Evolutionary conservation across 768 basidiomycete genomes (phyloP).

Genomic region (Pleurotus pulmonarius): DNA sequence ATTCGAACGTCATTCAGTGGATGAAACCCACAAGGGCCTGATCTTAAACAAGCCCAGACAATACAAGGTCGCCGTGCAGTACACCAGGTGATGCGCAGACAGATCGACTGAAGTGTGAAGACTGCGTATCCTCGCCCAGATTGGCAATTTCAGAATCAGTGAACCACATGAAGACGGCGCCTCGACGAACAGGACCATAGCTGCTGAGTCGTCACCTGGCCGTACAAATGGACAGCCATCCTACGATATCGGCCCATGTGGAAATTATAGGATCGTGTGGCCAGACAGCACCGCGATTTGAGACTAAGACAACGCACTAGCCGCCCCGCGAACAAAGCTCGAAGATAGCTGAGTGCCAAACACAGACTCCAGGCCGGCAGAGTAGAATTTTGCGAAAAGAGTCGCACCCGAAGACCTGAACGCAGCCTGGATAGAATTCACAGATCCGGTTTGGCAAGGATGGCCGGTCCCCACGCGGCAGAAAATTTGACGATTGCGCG

Average conservation of each 20-base stretch:
- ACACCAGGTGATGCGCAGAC: conserved; percentile 6
- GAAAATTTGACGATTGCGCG: neutral
- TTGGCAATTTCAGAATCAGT: conserved; percentile 1
- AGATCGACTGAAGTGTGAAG: neutral
- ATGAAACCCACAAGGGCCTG: neutral
- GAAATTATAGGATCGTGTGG: neutral
- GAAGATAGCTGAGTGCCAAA: too few species aligned
- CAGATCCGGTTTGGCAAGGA: neutral
- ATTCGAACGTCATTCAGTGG: conserved; percentile 4
- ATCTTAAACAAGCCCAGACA: neutral
- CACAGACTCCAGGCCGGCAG: too few species aligned
- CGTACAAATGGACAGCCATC: neutral
- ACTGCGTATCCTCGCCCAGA: neutral
- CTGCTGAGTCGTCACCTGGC: neutral
- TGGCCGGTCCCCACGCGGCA: neutral
- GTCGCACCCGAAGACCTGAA: too few species aligned
- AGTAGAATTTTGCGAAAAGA: too few species aligned
- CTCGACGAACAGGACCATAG: conserved; percentile 1
- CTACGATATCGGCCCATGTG: neutral
- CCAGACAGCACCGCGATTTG: neutral
- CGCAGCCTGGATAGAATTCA: too few species aligned
- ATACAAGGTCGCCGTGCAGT: neutral
- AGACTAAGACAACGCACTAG: neutral
- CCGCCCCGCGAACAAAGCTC: too few species aligned
- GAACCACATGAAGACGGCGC: conserved; percentile 5